Conservation (phyloP, 352 stramenopile genomes). For the Stephanocyclus meneghinianus region DNA sequence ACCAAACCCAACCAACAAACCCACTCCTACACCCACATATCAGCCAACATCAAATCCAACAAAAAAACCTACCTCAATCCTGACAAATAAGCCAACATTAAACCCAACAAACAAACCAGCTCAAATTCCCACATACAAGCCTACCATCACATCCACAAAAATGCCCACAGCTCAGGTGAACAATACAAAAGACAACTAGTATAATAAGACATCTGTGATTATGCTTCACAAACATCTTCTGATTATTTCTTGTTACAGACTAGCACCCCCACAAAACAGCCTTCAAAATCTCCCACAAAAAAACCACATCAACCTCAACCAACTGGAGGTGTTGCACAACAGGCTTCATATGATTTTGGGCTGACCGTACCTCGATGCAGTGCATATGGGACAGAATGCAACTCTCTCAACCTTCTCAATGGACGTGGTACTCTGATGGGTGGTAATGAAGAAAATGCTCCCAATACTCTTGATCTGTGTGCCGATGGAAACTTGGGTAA, state of each 20-base stretch:
- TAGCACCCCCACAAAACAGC: too few species aligned
- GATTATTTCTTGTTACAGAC: too few species aligned
- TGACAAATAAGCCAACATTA: neutral
- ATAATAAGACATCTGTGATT: too few species aligned
- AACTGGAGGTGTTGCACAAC: too few species aligned
- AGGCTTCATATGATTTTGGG: too few species aligned
- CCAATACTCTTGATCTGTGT: slow-evolving; percentile 20
- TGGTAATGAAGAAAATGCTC: slow-evolving; percentile 16
- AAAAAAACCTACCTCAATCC: neutral
- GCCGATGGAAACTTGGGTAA: slow-evolving; percentile 8
- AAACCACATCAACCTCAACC: too few species aligned
- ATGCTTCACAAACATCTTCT: too few species aligned
- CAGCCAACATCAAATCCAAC: neutral
- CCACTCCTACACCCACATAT: neutral
- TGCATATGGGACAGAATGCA: slow-evolving; percentile 3
- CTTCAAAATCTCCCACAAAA: too few species aligned
- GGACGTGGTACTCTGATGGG: neutral
- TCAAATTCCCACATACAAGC: neutral
- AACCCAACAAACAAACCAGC: neutral
- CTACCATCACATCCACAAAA: too few species aligned
- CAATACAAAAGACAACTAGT: too few species aligned
- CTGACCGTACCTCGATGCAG: neutral
- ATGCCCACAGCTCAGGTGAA: too few species aligned
- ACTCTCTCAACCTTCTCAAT: slow-evolving; percentile 14
- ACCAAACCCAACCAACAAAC: neutral